These are phyloP conservation scores for Picochlorum costavermella DNA, from an alignment of 139 green algal species.

Conservation along the genomic window DNA sequence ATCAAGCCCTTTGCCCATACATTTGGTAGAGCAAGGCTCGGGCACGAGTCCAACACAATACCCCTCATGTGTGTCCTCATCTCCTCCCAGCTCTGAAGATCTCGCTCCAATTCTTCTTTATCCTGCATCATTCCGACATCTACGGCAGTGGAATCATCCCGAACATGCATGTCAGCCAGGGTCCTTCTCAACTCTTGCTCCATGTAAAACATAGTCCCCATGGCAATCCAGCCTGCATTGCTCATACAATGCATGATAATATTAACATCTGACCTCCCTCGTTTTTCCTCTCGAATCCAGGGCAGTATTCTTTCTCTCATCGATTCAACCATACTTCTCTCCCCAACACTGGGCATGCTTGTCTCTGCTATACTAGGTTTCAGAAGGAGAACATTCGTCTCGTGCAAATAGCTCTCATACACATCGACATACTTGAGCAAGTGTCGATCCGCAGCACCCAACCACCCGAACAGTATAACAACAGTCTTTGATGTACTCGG, in stretches of 20 bases:
- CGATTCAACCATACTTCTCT: not conserved
- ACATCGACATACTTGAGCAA: conserved; percentile 7
- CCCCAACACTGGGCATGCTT: not conserved
- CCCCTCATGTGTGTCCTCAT: conserved; percentile 9
- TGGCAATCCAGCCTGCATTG: conserved; percentile 39
- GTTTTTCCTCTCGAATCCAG: not conserved
- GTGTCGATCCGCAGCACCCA: conserved; percentile 1
- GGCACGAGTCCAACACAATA: conserved; percentile 40
- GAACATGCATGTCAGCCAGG: not conserved
- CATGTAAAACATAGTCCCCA: conserved; percentile 38
- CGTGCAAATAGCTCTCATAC: conserved; percentile 5
- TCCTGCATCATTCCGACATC: not conserved
- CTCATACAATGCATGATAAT: conserved; percentile 24
- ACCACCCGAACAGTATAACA: conserved; percentile 7
- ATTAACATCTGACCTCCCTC: not conserved
- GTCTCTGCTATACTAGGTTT: conserved; percentile 18
- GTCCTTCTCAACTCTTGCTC: not conserved
- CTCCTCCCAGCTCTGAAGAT: not conserved
- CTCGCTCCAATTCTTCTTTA: not conserved
- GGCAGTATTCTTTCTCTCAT: not conserved
- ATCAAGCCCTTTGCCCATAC: conserved; percentile 25
- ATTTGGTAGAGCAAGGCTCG: conserved; percentile 15
- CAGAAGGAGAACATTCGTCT: conserved; percentile 1
- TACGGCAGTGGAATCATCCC: not conserved
- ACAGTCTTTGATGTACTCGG: not conserved